Evolutionary conservation across 495 filamentous ascomycete genomes (phyloP), one percentile per base, ranked within the genome.

Genomic region (Achaetomiella virescens): DNA sequence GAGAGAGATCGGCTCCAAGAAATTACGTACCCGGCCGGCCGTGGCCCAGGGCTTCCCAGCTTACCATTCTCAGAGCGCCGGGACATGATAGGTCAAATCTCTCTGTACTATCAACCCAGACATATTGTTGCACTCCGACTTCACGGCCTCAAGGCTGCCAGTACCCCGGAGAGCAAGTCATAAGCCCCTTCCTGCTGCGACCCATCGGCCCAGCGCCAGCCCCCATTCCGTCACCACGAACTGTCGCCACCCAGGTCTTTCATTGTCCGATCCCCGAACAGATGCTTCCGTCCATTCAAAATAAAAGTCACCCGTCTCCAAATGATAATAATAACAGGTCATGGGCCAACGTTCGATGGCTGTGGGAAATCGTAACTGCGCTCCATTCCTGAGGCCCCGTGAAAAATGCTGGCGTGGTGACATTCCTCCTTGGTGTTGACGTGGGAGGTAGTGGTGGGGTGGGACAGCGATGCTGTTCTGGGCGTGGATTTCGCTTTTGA

Each of bases 11-110:
- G 65, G 66, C 64, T 60, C 62, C 60, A 62, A 67, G 56, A 67
- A 62, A 69, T 69, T 69, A 67, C 66, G 65, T 67, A 63, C 66
- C 55, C 54, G 60, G 60, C 56, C 62, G 58, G 61, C 59, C 57
- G 60, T 51, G 56, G 52, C 47, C 62, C 36, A 27, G 53, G 60
- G 61, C 49, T 51, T 62, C 46, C 60, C 58, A 61, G 56, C 60
- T 56, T 54, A 46, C 35, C 52, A 24, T 51, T 50, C 47, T 22
- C 20, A 54, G 38, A 51, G 22, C 33, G 21, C 60, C 27, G 48
- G 45, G 54, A 65, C 57, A 17, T 67, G 65, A 69, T 69, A 69
- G 66, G 66, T 58, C 50, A 54, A 63, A 61, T 61, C 4, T 21
- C 52, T 27, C 11, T 9, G 27, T 42, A 42, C 52, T 60, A 57